Base-by-base conservation (phyloP, 2,329 filamentous ascomycete genomes). In the Teratosphaeria gauchensis region DNA sequence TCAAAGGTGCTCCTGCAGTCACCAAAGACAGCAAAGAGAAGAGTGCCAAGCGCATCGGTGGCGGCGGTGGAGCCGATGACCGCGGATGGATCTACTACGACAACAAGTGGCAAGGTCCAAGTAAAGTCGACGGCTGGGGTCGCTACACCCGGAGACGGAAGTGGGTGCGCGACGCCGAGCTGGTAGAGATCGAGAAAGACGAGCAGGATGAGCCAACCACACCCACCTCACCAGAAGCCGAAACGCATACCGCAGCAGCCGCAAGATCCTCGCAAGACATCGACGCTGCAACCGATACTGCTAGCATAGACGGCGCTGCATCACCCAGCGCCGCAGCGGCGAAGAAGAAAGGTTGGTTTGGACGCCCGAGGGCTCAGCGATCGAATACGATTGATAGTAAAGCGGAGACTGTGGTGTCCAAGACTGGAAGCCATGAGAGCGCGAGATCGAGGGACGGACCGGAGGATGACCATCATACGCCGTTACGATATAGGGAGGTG, bases 41-140 rank as follows among this genome's bases (percentile, higher is more conserved):
- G 7, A 60, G 55, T 31, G 61, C 64, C 9, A 69, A 69, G 56
- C 61, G 65, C 8, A 58, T 64, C 19, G 65, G 62, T 5, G 67
- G 65, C 6, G 66, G 61, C 12, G 69, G 70, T 7, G 69, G 67
- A 12, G 72, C 72, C n/a, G 77, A 78, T 28, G 87, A 83, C 3
- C 85, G 86, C 65, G 94, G 92, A 1, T 99, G 94, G 94, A 90
- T 96, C 42, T 99, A 94, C 73, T 99, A 96, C 71, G 94, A 99
- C 69, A 97, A 92, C 72, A 96, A 96, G 87, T 99, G 94, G 94
- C 87, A 91, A 71, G 88, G 90, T 65, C 92, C 92, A 19, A 87
- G 89, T 16, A 83, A 90, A 60, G 90, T 89, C 3, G 94, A 99
- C 67, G 90, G 92, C 56, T 99, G 94, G 94, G 89, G 89, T 48